These are phyloP conservation scores for Pisolithus marmoratus DNA, from an alignment of 768 basidiomycete genomes.

Conservation along the genomic window DNA sequence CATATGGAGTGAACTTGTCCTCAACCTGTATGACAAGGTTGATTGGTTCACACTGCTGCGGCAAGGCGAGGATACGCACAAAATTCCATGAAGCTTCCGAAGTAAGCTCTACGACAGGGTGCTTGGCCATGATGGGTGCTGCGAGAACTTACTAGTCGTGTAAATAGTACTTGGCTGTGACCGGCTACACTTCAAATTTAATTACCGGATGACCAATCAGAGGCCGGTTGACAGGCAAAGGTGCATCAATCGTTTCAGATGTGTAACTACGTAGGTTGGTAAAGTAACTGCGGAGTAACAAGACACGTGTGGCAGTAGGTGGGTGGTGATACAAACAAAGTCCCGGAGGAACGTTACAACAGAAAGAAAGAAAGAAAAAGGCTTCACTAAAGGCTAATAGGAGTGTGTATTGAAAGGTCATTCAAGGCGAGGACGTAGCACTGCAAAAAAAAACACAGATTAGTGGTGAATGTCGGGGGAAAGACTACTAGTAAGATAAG, in stretches of 20 bases:
- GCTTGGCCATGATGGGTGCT: conserved; percentile 43
- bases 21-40: conserved; percentile 50
- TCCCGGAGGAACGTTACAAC: conserved; percentile 6
- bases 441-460: not conserved
- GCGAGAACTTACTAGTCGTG: not conserved
- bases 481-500: not conserved
- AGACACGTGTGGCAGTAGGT: not conserved
- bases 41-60: conserved; percentile 3
- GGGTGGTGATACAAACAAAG: conserved; percentile 3
- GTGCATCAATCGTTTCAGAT: not conserved
- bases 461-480: not conserved
- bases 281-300: not conserved
- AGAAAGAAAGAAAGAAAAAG: no score
- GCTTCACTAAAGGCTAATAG: no score
- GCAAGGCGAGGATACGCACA: conserved; percentile 37
- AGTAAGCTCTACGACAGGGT: conserved; percentile 72
- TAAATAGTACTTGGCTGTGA: no score
- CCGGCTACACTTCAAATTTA: no score
- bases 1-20: conserved; percentile 88
- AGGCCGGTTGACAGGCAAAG: not conserved
- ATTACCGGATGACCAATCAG: no score
- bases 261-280: not conserved
- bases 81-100: conserved; percentile 85
- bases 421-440: not conserved
- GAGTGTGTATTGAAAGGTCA: not conserved